These are phyloP conservation scores for Phytophthora hybrid DNA, from an alignment of 352 stramenopile genomes.

Conservation along the genomic window DNA sequence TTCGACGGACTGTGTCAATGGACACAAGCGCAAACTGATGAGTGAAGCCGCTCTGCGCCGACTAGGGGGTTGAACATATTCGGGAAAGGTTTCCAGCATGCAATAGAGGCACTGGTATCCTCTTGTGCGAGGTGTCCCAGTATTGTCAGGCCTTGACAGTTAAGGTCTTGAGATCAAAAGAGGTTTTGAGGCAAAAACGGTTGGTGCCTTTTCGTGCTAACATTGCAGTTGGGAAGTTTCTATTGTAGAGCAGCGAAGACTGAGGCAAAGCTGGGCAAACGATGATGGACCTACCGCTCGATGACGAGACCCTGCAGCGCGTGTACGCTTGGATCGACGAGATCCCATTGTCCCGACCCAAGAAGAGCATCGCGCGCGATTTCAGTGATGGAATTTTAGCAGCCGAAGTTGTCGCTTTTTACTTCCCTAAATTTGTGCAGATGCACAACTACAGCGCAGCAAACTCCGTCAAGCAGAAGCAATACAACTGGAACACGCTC, in stretches of 20 bases:
- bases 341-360: conserved; percentile 94
- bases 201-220: conserved; percentile 44
- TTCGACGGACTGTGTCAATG: conserved; percentile 93
- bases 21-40: conserved; percentile 94
- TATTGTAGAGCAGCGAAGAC: background rate
- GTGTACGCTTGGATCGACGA: conserved; percentile 97
- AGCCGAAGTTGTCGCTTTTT: conserved; percentile 94
- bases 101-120: conserved; percentile 27
- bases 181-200: conserved; percentile 24
- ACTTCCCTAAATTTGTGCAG: conserved; percentile 96
- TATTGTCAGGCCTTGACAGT: background rate
- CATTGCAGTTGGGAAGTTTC: background rate
- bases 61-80: conserved; percentile 49
- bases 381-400: conserved; percentile 95
- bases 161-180: background rate
- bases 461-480: conserved; percentile 94
- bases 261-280: conserved; percentile 2
- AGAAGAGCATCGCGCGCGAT: conserved; percentile 96
- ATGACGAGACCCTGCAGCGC: conserved; percentile 93
- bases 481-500: conserved; percentile 97
- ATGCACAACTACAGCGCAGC: conserved; percentile 97
- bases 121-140: background rate
- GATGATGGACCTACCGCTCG: conserved; percentile 68
- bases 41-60: conserved; percentile 91
- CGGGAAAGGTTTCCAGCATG: conserved; percentile 10